Evolutionary conservation across 176 grass and related monocot species (phyloP).

Genomic region (Musa acuminata): DNA sequence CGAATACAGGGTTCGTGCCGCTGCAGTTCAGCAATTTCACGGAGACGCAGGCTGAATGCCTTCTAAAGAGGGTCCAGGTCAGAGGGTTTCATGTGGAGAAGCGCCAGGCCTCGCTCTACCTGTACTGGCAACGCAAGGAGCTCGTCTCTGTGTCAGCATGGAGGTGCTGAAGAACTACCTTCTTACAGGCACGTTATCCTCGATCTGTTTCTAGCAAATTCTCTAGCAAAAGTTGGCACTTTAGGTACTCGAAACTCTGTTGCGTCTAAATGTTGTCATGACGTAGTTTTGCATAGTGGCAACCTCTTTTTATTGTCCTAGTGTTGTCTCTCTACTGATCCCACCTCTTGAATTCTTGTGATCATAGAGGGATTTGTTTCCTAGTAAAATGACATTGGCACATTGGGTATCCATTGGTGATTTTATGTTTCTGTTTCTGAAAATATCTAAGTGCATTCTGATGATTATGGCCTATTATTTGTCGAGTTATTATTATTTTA

Average conservation of each 20-base stretch:
- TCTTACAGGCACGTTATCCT: slow-evolving; percentile 10
- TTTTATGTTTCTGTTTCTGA: background rate
- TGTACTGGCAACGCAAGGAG: slow-evolving; percentile 15
- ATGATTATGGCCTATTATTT: background rate
- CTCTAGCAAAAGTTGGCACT: background rate
- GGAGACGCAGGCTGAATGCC: slow-evolving; percentile 15
- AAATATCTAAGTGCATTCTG: background rate
- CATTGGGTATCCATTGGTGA: background rate
- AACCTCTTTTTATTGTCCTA: background rate
- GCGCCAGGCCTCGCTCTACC: slow-evolving; percentile 2
- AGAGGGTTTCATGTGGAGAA: slow-evolving; percentile 19
- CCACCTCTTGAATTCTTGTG: background rate
- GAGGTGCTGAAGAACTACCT: slow-evolving; percentile 5
- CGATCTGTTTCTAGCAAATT: background rate
- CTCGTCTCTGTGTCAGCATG: slow-evolving; percentile 14
- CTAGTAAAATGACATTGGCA: background rate
- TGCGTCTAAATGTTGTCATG: background rate
- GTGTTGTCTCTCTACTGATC: background rate
- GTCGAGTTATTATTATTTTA: background rate
- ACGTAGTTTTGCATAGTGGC: background rate
- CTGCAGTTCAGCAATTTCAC: slow-evolving; percentile 9
- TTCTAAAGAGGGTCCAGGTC: slow-evolving; percentile 13
- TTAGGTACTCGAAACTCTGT: background rate
- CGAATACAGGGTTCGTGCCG: background rate
- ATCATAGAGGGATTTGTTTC: background rate